A percentile compares a stretch with the other conserved stretches of the same genome.
Conservation (phyloP, 2,329 filamentous ascomycete species). For the Hymenoscyphus linearis region DNA sequence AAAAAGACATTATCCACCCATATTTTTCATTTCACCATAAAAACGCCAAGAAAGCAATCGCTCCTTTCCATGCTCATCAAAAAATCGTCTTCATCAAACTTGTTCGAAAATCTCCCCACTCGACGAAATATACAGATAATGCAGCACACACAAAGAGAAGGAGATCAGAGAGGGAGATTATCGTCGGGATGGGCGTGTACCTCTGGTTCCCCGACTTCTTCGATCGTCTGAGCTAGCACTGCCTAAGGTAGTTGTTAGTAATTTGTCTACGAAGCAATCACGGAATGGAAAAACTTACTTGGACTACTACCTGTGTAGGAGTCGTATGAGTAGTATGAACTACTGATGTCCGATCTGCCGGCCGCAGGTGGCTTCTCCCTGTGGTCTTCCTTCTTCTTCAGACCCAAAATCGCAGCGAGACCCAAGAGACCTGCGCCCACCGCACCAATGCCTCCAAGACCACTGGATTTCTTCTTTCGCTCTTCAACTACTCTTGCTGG, state of each 20-base stretch:
- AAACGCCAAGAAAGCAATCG: not conserved
- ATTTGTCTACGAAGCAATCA: not conserved
- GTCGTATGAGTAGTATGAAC: conserved; percentile 29
- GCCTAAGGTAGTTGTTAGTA: conserved; percentile 22
- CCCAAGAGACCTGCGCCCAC: conserved; percentile 29
- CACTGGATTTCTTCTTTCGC: conserved; percentile 47
- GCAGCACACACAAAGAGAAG: not conserved
- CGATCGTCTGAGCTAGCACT: conserved; percentile 30
- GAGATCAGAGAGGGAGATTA: not conserved
- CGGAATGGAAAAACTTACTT: conserved; percentile 25
- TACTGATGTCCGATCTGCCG: conserved; percentile 24
- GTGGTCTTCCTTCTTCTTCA: conserved; percentile 28
- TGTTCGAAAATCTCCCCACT: not conserved
- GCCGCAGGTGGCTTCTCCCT: conserved; percentile 17
- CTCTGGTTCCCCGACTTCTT: conserved; percentile 24
- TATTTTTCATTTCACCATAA: not conserved
- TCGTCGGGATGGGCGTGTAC: conserved; percentile 1
- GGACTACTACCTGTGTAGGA: conserved; percentile 31
- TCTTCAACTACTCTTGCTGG: conserved; percentile 38
- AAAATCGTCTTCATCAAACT: not conserved
- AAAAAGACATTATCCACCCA: not conserved
- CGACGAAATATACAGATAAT: not conserved
- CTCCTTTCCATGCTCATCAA: not conserved
- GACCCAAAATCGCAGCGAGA: conserved; percentile 27
- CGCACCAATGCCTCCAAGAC: conserved; percentile 48